Evolutionary conservation across 192 early-diverging fungal genomes (phyloP), one percentile per base, ranked within the genome.

Genomic region (Entomortierella beljakovae): DNA sequence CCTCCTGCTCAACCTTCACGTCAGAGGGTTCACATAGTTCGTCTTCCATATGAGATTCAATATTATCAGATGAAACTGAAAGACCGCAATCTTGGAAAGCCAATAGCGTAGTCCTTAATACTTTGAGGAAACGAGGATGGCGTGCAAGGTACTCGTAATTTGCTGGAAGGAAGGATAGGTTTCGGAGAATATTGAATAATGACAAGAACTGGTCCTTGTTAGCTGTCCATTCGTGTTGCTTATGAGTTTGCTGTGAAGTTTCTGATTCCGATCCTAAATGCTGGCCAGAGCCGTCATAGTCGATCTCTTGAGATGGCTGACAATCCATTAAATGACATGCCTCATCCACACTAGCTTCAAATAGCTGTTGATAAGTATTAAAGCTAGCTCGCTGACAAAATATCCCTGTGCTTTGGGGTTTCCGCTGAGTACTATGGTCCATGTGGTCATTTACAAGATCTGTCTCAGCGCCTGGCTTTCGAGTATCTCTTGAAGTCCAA

Each of bases 291-390:
- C 16, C 15, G 9, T 65, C 56, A 11, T 68, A 29, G 61, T 84
- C 61, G 59, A 28, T 22, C 63, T 83, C 70, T 62, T 71, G 52
- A 65, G 22, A 43, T 6, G 62, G 34, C 22, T 63, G 46, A 25
- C 64, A 58, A 9, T 79, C 75, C 61, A 79, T 69, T 22, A 79
- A 29, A 48, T 79, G 66, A 25, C 75, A 79, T 0, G 75, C 75
- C 69, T 88, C 86, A 59, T 88, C 86, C n/a, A 88, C 70, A 1
- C 84, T 84, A 35, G 82, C 80, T 49, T 85, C 83, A 79, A 88
- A 84, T 23, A 89, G 56, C 25, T 85, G 77, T 15, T 71, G 70
- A 52, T 89, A 89, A 3, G 80, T 83, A 32, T 72, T 71, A 23
- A 82, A 81, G 33, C 59, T 50, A 6, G 54, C 20, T 28, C 58